phyloP scores from a whole-genome alignment of 371 early-diverging fungal species.

The Basidiobolus meristosporus region DNA sequence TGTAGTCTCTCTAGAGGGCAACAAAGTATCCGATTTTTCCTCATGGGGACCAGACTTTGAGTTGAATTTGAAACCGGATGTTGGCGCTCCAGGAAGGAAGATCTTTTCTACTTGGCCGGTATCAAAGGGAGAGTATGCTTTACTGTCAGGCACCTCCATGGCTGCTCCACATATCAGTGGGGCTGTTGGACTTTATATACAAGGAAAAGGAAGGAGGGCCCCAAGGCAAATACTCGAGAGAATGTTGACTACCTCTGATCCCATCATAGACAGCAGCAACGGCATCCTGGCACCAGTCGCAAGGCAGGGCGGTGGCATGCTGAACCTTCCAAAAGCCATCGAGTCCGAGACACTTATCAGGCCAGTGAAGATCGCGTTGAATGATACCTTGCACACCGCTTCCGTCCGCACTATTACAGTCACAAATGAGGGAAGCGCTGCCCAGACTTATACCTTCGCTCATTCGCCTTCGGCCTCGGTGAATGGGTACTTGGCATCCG shows the following conservation, averaged over 20 bases:
- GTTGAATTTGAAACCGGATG: neutral
- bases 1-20: constrained; percentile 50
- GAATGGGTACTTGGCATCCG: neutral
- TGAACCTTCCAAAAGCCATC: constrained; percentile 37
- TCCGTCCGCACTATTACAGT: neutral
- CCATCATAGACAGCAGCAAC: neutral
- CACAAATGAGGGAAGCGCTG: neutral
- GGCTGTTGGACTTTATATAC: neutral
- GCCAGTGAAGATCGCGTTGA: constrained; percentile 37
- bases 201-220: constrained; percentile 1
- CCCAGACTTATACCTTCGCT: neutral
- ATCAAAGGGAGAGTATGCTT: constrained; percentile 1
- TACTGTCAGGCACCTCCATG: constrained; percentile 2
- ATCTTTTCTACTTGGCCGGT: constrained; percentile 10
- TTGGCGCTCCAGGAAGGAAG: constrained; percentile 9
- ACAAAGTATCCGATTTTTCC: constrained; percentile 24
- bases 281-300: neutral
- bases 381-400: constrained; percentile 16
- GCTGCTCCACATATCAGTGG: neutral
- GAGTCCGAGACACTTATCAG: constrained; percentile 17
- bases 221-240: constrained; percentile 5
- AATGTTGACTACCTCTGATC: constrained; percentile 9
- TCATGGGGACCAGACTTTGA: constrained; percentile 34
- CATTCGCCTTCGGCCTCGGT: neutral
- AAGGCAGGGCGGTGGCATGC: constrained; percentile 20